Conservation (phyloP, 306 rosid species). For the Glycine tomentella region DNA sequence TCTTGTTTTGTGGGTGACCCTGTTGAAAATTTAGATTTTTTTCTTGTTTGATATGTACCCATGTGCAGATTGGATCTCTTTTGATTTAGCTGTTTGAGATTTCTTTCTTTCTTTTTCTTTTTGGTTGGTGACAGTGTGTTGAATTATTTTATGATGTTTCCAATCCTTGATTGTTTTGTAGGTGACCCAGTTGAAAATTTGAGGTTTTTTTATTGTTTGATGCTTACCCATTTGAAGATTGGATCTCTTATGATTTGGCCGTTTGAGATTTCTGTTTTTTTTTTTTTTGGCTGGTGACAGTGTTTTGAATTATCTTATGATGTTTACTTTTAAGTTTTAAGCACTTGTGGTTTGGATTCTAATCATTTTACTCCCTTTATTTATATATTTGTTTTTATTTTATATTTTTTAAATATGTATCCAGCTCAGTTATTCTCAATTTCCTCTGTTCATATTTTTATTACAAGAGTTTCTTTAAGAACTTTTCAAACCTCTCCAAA, state of each 20-base stretch:
- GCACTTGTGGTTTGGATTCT: slow-evolving; percentile 34
- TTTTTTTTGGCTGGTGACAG: neutral
- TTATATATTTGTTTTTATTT: too few relatives aligned
- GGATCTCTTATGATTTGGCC: slow-evolving; percentile 36
- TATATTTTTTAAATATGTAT: neutral
- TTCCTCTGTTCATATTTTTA: slow-evolving; percentile 24
- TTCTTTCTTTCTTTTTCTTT: neutral
- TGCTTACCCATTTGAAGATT: slow-evolving; percentile 48
- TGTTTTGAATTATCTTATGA: slow-evolving; percentile 33
- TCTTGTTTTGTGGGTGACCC: slow-evolving; percentile 43
- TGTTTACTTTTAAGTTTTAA: slow-evolving; percentile 28
- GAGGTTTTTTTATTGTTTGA: slow-evolving; percentile 38
- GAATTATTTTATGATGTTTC: slow-evolving; percentile 23
- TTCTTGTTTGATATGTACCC: slow-evolving; percentile 50
- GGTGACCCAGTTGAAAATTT: slow-evolving; percentile 49
- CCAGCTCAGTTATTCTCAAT: slow-evolving; percentile 13
- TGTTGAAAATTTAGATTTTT: slow-evolving; percentile 40
- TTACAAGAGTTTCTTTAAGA: neutral
- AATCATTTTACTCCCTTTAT: slow-evolving; percentile 7
- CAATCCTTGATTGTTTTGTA: slow-evolving; percentile 29
- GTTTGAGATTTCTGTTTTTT: neutral
- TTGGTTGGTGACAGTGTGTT: slow-evolving; percentile 39
- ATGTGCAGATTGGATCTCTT: slow-evolving; percentile 46
- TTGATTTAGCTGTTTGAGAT: slow-evolving; percentile 39
- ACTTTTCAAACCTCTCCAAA: neutral